Evolutionary conservation across 345 rosid species (phyloP).

Genomic region (Cardamine occulta): DNA sequence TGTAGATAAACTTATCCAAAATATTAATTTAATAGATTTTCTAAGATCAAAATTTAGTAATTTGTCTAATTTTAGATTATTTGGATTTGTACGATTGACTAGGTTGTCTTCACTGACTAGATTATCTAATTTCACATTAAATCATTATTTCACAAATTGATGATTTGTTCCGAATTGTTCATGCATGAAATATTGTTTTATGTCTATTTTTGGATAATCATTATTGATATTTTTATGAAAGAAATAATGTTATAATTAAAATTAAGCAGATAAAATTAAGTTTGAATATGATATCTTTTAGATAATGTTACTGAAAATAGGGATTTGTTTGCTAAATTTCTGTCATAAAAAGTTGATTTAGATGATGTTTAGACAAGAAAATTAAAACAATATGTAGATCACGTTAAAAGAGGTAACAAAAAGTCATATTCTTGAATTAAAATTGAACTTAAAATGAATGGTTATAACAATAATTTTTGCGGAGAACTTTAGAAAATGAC

Average conservation of each 20-base stretch:
- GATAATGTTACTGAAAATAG: slow-evolving; percentile 4
- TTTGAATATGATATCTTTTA: background rate
- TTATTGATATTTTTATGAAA: background rate
- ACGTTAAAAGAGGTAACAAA: background rate
- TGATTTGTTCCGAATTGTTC: background rate
- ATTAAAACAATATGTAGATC: background rate
- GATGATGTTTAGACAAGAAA: background rate
- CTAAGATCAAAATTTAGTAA: too few species aligned
- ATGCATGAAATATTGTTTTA: background rate
- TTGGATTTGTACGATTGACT: background rate
- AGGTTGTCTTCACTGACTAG: background rate
- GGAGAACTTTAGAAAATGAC: too few species aligned
- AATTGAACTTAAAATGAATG: background rate
- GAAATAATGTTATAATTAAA: background rate
- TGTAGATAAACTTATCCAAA: background rate
- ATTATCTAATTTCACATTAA: background rate
- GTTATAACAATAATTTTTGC: background rate
- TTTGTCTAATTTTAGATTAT: background rate
- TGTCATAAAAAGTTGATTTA: background rate
- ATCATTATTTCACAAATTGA: background rate
- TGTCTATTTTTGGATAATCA: background rate
- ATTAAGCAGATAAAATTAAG: background rate
- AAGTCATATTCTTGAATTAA: background rate
- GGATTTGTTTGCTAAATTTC: background rate
- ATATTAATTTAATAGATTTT: background rate